Evolutionary conservation across 176 grass and related monocot species (phyloP).

Genomic region (Echinochloa phyllopogon): DNA sequence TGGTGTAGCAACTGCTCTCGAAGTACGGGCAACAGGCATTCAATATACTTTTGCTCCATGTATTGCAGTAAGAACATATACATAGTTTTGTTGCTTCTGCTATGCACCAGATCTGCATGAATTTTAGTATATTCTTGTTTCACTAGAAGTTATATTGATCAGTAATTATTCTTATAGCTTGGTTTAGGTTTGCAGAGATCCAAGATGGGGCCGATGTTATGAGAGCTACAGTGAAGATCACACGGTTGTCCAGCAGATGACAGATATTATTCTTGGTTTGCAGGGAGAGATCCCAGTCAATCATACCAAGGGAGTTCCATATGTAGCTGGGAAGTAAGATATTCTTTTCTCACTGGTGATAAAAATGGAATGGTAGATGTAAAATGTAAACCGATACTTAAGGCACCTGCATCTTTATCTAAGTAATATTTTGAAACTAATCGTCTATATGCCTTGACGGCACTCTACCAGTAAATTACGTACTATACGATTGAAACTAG

Average conservation of each 20-base stretch:
- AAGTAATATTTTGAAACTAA: conserved; percentile 4
- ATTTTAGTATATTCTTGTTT: conserved; percentile 37
- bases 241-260: conserved; percentile 91
- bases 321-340: conserved; percentile 90
- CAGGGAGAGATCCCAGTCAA: conserved; percentile 91
- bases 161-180: conserved; percentile 27
- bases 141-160: conserved; percentile 25
- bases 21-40: conserved; percentile 90
- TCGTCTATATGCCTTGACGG: conserved; percentile 19
- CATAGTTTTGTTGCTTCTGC: conserved; percentile 17
- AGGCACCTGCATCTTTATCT: conserved; percentile 16
- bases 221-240: conserved; percentile 97
- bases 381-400: background rate
- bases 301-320: conserved; percentile 86
- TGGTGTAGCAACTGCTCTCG: conserved; percentile 94
- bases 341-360: conserved; percentile 39
- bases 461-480: background rate
- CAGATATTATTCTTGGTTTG: conserved; percentile 90
- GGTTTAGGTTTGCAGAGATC: conserved; percentile 95
- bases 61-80: conserved; percentile 77
- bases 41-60: conserved; percentile 91
- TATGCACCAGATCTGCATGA: conserved; percentile 31
- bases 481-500: background rate
- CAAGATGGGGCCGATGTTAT: conserved; percentile 95
- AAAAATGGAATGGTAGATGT: conserved; percentile 1